Conservation (phyloP, 2,329 filamentous ascomycete species). For the Ophiostoma montium region DNA sequence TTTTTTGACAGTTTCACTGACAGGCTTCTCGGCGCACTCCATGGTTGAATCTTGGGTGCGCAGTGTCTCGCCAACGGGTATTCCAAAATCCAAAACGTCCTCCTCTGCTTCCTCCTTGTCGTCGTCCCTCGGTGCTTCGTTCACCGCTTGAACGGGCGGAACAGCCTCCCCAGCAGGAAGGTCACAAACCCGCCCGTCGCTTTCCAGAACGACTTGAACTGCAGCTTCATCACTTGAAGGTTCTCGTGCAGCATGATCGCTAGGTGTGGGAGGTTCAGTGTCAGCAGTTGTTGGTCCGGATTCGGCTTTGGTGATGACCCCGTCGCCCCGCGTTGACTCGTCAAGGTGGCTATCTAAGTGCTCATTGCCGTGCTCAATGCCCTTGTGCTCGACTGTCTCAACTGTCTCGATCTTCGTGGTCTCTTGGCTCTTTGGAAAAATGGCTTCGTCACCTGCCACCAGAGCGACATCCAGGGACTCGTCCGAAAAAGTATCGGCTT, state of each 20-base stretch:
- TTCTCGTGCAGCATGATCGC: conserved; percentile 1
- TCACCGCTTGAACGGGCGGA: conserved; percentile 1
- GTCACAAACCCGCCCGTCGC: conserved; percentile 2
- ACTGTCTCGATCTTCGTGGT: background rate
- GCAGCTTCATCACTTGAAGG: background rate
- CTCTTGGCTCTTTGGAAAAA: background rate
- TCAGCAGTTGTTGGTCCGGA: conserved; percentile 1
- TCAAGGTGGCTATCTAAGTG: background rate
- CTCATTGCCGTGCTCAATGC: background rate
- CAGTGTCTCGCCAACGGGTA: background rate
- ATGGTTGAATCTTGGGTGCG: background rate
- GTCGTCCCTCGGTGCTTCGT: background rate
- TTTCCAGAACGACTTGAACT: conserved; percentile 3
- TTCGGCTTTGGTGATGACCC: conserved; percentile 1
- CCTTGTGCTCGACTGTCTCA: background rate
- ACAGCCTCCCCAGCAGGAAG: background rate
- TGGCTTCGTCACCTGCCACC: background rate
- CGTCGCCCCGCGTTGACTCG: background rate
- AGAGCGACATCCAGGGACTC: background rate
- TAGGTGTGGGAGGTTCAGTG: conserved; percentile 1
- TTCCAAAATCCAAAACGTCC: conserved; percentile 1
- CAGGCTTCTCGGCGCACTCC: conserved; percentile 2
- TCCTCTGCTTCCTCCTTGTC: background rate
- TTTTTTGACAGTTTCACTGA: background rate
- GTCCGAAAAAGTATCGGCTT: background rate